A percentile compares a stretch with the other conserved stretches of the same genome.
These are phyloP conservation scores for Aristolochia californica DNA, from an alignment of 164 flowering plant genomes.

Conservation along the genomic window DNA sequence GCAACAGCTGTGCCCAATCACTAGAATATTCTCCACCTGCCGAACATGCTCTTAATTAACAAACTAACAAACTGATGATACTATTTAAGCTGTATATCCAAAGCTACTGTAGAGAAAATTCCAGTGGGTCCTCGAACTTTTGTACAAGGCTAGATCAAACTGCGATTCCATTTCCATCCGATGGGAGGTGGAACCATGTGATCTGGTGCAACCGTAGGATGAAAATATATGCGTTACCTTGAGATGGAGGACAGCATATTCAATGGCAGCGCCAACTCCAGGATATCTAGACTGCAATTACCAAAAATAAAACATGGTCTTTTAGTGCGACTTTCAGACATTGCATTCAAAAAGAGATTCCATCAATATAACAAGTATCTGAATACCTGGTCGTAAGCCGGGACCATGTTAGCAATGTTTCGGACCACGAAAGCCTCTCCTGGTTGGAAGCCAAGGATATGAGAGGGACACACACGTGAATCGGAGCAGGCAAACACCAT, in stretches of 20 bases:
- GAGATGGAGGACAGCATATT: slow-evolving; percentile 57
- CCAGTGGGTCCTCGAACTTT: too few relatives aligned
- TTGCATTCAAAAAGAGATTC: background rate
- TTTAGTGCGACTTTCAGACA: background rate
- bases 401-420: slow-evolving; percentile 91
- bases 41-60: background rate
- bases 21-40: slow-evolving; percentile 84
- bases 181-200: too few relatives aligned
- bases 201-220: too few relatives aligned
- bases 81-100: too few relatives aligned
- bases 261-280: slow-evolving; percentile 59
- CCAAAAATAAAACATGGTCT: background rate
- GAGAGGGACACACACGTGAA: slow-evolving; percentile 84
- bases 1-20: slow-evolving; percentile 86
- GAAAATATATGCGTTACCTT: slow-evolving; percentile 24
- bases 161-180: too few relatives aligned
- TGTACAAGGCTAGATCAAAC: too few relatives aligned
- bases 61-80: too few relatives aligned
- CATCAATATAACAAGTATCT: too few relatives aligned
- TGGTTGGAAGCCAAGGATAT: slow-evolving; percentile 64
- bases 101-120: too few relatives aligned
- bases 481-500: slow-evolving; percentile 93
- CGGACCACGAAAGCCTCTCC: slow-evolving; percentile 89
- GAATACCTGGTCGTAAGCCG: slow-evolving; percentile 53
- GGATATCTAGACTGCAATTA: slow-evolving; percentile 33